Evolutionary conservation across 176 grass and related monocot species (phyloP).

Genomic region (Saccharum officinarum): DNA sequence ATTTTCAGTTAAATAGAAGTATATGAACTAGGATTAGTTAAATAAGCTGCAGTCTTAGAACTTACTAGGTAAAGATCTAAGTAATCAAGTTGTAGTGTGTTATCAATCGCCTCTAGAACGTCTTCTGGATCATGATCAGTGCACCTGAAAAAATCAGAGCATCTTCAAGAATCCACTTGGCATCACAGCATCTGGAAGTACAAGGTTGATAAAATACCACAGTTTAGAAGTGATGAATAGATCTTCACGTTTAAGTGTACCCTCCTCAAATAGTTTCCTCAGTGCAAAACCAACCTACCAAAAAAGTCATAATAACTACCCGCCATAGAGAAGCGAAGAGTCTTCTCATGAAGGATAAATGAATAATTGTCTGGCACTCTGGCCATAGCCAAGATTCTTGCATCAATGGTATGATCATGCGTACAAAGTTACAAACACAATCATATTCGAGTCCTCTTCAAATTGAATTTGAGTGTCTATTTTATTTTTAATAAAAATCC

Average conservation of each 20-base stretch:
- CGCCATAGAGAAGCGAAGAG: neutral
- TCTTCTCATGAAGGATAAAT: neutral
- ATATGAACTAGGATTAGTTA: neutral
- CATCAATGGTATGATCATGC: neutral
- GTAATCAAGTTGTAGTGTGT: conserved; percentile 4
- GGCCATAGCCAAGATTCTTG: conserved; percentile 1
- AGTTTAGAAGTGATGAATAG: conserved; percentile 86
- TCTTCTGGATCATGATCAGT: conserved; percentile 28
- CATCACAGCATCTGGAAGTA: neutral
- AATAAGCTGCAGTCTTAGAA: neutral
- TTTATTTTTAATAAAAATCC: too few species aligned
- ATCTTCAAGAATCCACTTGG: neutral
- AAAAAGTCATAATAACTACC: neutral
- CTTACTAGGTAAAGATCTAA: conserved; percentile 41
- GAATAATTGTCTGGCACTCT: neutral
- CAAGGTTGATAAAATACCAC: conserved; percentile 32
- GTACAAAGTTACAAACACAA: too few species aligned
- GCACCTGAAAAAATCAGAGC: conserved; percentile 9
- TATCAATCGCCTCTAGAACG: conserved; percentile 1
- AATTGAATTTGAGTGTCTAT: too few species aligned
- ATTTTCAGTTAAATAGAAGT: neutral
- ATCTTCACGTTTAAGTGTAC: conserved; percentile 54
- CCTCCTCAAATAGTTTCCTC: conserved; percentile 58
- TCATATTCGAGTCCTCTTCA: too few species aligned
- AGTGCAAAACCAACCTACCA: conserved; percentile 55